Evolutionary conservation across 768 basidiomycete species (phyloP).

Genomic region (Tylopilus plumbeoviolaceoides): DNA sequence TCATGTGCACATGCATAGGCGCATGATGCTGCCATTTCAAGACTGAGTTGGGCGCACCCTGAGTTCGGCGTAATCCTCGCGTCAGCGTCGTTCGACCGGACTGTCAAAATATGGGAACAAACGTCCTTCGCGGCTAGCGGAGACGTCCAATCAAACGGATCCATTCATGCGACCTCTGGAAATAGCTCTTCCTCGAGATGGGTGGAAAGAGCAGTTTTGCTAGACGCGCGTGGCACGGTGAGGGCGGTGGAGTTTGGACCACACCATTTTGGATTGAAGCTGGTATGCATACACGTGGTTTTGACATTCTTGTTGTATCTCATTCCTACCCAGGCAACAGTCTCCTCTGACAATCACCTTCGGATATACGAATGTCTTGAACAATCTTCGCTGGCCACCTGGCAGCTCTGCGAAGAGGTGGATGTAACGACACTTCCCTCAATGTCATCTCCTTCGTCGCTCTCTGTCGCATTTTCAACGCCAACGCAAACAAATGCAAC

Average conservation of each 20-base stretch:
- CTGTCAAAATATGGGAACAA: no score
- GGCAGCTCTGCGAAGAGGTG: slow-evolving; percentile 75
- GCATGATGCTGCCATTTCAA: slow-evolving; percentile 86
- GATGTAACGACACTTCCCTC: slow-evolving; percentile 59
- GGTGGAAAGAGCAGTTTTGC: slow-evolving; percentile 69
- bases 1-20: slow-evolving; percentile 67
- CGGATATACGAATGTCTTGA: slow-evolving; percentile 91
- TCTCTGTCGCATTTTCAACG: slow-evolving; percentile 62
- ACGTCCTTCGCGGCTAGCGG: no score
- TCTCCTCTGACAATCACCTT: slow-evolving; percentile 83
- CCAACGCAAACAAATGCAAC: slow-evolving; percentile 61
- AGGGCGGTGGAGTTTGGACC: slow-evolving; percentile 86
- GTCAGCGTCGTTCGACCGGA: slow-evolving; percentile 85
- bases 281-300: slow-evolving; percentile 47
- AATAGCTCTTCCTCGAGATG: slow-evolving; percentile 47
- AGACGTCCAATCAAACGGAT: slow-evolving; percentile 24
- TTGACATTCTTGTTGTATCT: background rate
- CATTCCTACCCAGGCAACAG: slow-evolving; percentile 58
- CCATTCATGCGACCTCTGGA: slow-evolving; percentile 7
- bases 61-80: slow-evolving; percentile 88
- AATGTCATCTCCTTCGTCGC: slow-evolving; percentile 37
- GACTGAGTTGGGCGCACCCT: slow-evolving; percentile 87
- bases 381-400: slow-evolving; percentile 61
- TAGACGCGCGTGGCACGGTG: slow-evolving; percentile 84
- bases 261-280: slow-evolving; percentile 80